A percentile compares a stretch with the other conserved stretches of the same genome.
Conservation (phyloP, 2,329 filamentous ascomycete species). For the Salinomyces thailandicus region DNA sequence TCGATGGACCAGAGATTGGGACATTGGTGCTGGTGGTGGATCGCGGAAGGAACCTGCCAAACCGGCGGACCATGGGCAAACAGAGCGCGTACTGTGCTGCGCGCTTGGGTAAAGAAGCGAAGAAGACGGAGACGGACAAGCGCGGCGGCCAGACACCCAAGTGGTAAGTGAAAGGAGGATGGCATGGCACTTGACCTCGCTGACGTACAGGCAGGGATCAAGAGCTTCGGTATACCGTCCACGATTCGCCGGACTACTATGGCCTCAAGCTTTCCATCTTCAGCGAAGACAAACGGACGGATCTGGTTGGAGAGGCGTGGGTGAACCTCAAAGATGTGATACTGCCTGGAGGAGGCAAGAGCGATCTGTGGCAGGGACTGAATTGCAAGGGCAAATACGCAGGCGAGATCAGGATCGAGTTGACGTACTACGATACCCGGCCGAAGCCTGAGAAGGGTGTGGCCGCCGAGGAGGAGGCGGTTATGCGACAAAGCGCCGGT, state of each 20-base stretch:
- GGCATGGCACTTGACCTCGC: neutral
- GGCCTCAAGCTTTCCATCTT: conserved; percentile 93
- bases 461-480: conserved; percentile 18
- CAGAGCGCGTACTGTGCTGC: conserved; percentile 97
- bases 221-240: conserved; percentile 88
- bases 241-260: conserved; percentile 93
- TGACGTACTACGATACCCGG: conserved; percentile 88
- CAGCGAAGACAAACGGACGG: conserved; percentile 96
- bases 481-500: conserved; percentile 11
- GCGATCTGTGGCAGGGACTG: conserved; percentile 81
- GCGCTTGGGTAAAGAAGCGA: conserved; percentile 87
- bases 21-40: conserved; percentile 88
- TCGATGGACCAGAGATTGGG: conserved; percentile 87
- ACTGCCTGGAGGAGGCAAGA: conserved; percentile 79
- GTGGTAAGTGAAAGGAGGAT: conserved; percentile 55
- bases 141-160: conserved; percentile 88
- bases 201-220: conserved; percentile 62
- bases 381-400: conserved; percentile 90
- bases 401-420: conserved; percentile 85
- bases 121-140: conserved; percentile 90
- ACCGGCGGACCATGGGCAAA: conserved; percentile 94
- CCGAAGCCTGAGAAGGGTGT: conserved; percentile 64
- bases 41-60: conserved; percentile 91
- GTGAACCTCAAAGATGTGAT: conserved; percentile 74
- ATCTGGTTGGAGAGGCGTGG: conserved; percentile 91